Conservation (phyloP, 495 filamentous ascomycete genomes). For the Talaromyces trachyspermus region DNA sequence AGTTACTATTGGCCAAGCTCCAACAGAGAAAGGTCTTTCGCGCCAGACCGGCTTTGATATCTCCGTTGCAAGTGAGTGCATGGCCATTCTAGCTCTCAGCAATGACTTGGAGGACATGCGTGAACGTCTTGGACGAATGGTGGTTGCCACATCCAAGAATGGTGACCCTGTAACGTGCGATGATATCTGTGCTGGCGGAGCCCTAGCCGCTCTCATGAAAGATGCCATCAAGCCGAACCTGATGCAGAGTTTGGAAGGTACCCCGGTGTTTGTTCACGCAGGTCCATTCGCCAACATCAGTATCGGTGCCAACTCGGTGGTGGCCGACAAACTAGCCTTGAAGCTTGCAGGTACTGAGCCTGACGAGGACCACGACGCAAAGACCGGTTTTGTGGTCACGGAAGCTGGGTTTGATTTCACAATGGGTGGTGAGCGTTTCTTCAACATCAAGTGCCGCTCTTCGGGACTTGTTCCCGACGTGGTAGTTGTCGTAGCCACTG, state of each 20-base stretch:
- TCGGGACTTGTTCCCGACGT: conserved; percentile 88
- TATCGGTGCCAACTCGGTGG: conserved; percentile 89
- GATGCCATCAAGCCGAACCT: conserved; percentile 98
- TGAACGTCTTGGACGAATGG: conserved; percentile 90
- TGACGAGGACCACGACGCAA: conserved; percentile 80
- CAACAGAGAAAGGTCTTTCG: conserved; percentile 80
- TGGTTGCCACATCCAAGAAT: conserved; percentile 76
- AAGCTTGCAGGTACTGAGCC: conserved; percentile 93
- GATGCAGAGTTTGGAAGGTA: conserved; percentile 97
- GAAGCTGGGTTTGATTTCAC: conserved; percentile 99
- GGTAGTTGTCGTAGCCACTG: conserved; percentile 91
- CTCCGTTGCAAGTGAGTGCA: conserved; percentile 93
- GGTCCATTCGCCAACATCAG: conserved; percentile 98
- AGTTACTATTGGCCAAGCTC: conserved; percentile 77
- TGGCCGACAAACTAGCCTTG: conserved; percentile 90
- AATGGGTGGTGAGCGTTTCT: conserved; percentile 98
- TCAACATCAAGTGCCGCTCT: conserved; percentile 98
- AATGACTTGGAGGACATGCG: conserved; percentile 84
- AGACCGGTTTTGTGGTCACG: conserved; percentile 92
- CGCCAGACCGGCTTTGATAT: conserved; percentile 93
- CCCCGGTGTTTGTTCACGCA: conserved; percentile 93
- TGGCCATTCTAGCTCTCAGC: conserved; percentile 94
- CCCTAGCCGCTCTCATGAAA: conserved; percentile 89
- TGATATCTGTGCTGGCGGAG: conserved; percentile 87
- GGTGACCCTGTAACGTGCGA: conserved; percentile 95